These are phyloP conservation scores for Geotrichum fermentans DNA, from an alignment of 1,139 yeast species.

Conservation along the genomic window DNA sequence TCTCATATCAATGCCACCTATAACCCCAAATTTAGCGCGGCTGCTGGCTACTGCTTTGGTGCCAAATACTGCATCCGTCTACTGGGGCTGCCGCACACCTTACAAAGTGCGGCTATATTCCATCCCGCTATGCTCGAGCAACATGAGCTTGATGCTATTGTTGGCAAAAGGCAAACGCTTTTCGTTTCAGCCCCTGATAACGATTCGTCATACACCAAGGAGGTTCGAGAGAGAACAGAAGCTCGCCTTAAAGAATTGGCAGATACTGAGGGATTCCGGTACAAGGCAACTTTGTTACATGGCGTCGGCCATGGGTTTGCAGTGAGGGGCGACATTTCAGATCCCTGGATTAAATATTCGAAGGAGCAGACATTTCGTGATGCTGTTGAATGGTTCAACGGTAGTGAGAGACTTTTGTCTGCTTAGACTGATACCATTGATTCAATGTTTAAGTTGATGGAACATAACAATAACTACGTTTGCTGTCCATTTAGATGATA, in stretches of 20 bases:
- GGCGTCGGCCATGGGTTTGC: conserved; percentile 72
- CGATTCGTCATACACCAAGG: conserved; percentile 59
- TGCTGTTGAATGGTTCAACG: conserved; percentile 51
- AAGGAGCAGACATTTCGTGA: conserved; percentile 62
- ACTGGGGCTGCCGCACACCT: conserved; percentile 36
- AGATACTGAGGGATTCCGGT: conserved; percentile 36
- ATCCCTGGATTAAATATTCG: conserved; percentile 57
- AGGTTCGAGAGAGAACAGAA: conserved; percentile 60
- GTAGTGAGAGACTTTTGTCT: not conserved
- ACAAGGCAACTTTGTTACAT: conserved; percentile 55
- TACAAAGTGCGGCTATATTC: conserved; percentile 63
- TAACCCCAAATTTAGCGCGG: conserved; percentile 51
- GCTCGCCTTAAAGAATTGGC: conserved; percentile 45
- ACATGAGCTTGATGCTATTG: conserved; percentile 57
- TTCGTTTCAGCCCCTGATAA: conserved; percentile 67
- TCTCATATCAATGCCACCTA: conserved; percentile 37
- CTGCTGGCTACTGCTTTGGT: conserved; percentile 82
- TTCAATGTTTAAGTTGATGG: no score
- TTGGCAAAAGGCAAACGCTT: conserved; percentile 50
- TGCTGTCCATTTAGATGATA: no score
- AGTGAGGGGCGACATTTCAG: conserved; percentile 62
- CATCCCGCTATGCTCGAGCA: conserved; percentile 71
- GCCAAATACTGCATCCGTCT: conserved; percentile 62
- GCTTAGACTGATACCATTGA: no score
- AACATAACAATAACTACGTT: no score